These are phyloP conservation scores for Multifurca ochricompacta DNA, from an alignment of 768 basidiomycete genomes.

Conservation along the genomic window DNA sequence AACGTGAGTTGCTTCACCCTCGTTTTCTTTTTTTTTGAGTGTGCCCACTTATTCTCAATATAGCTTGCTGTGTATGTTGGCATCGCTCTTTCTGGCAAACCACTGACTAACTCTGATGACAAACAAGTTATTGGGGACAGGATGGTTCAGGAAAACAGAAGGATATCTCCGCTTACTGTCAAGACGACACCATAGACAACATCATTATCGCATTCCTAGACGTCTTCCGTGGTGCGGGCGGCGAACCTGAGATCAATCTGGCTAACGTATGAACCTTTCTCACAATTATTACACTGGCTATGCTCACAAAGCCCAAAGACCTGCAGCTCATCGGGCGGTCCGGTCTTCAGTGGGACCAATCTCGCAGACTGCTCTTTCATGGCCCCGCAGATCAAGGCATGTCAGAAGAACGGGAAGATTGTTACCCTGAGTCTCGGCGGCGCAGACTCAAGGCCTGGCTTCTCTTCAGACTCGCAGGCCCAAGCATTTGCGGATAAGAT, in stretches of 20 bases:
- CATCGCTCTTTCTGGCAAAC: background rate
- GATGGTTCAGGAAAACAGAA: background rate
- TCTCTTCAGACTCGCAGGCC: slow-evolving; percentile 33
- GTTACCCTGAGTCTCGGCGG: slow-evolving; percentile 44
- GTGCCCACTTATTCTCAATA: background rate
- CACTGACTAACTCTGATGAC: slow-evolving; percentile 44
- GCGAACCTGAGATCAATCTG: slow-evolving; percentile 57
- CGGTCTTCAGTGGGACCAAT: slow-evolving; percentile 36
- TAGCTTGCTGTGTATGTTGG: slow-evolving; percentile 51
- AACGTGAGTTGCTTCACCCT: slow-evolving; percentile 36
- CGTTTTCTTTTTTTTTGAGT: background rate
- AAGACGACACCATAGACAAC: slow-evolving; percentile 5
- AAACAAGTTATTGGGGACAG: slow-evolving; percentile 9
- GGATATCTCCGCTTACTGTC: background rate
- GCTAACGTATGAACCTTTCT: slow-evolving; percentile 45
- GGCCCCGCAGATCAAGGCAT: slow-evolving; percentile 37
- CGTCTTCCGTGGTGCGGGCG: slow-evolving; percentile 17
- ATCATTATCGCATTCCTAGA: slow-evolving; percentile 7
- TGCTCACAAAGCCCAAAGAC: slow-evolving; percentile 25
- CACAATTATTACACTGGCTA: background rate
- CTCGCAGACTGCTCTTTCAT: slow-evolving; percentile 37
- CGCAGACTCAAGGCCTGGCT: slow-evolving; percentile 35
- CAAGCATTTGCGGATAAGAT: slow-evolving; percentile 31
- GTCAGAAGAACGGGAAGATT: slow-evolving; percentile 41
- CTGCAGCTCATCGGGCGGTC: slow-evolving; percentile 34